Evolutionary conservation across 495 filamentous ascomycete genomes (phyloP).

Genomic region (Aspergillus bridgeri): DNA sequence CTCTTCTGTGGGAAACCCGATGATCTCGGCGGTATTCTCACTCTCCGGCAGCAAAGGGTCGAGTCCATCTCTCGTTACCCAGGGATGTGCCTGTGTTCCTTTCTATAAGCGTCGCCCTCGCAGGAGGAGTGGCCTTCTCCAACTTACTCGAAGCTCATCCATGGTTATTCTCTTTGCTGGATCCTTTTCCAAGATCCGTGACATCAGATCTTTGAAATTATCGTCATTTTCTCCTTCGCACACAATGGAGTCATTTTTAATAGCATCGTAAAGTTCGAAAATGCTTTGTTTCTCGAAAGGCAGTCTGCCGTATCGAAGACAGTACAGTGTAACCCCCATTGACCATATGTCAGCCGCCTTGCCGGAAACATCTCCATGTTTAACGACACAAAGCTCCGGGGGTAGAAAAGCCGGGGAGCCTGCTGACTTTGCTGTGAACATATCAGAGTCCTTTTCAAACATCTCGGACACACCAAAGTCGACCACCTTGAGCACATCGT

Average conservation of each 20-base stretch:
- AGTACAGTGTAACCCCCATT: conserved; percentile 95
- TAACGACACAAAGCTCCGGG: conserved; percentile 85
- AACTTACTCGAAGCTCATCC: conserved; percentile 70
- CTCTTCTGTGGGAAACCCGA: conserved; percentile 79
- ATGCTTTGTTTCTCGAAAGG: conserved; percentile 78
- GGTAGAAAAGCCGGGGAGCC: conserved; percentile 95
- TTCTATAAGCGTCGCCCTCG: conserved; percentile 12
- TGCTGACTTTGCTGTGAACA: conserved; percentile 91
- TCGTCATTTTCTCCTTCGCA: conserved; percentile 46
- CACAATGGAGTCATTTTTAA: conserved; percentile 60
- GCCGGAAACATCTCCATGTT: conserved; percentile 84
- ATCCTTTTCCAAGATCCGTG: conserved; percentile 69
- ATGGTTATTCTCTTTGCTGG: conserved; percentile 77
- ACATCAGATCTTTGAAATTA: conserved; percentile 66
- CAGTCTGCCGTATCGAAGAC: conserved; percentile 80
- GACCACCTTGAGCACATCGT: conserved; percentile 92
- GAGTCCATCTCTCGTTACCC: conserved; percentile 80
- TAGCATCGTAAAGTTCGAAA: conserved; percentile 85
- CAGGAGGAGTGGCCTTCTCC: not conserved
- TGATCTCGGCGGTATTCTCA: conserved; percentile 79
- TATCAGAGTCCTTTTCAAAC: conserved; percentile 85
- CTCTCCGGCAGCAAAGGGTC: conserved; percentile 78
- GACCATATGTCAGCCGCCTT: conserved; percentile 96
- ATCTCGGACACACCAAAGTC: conserved; percentile 99
- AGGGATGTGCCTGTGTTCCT: conserved; percentile 71